phyloP scores from a whole-genome alignment of 176 grass and related monocot species.

The Canna indica region DNA sequence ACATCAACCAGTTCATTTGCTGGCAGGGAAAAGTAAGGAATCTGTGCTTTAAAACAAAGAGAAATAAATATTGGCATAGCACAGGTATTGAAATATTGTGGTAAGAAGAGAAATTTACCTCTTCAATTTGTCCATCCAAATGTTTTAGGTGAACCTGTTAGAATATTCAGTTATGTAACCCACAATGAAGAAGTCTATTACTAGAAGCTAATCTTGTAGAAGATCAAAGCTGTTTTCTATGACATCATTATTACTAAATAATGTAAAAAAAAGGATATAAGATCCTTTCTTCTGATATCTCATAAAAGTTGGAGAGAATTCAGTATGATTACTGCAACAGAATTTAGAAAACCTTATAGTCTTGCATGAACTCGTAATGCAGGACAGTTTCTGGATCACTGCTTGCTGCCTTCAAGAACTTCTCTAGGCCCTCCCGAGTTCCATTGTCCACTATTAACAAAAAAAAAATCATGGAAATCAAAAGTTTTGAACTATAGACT shows the following conservation, averaged over 20 bases:
- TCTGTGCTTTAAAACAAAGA: constrained; percentile 47
- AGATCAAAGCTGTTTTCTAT: background rate
- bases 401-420: constrained; percentile 86
- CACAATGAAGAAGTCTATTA: constrained; percentile 1
- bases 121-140: constrained; percentile 93
- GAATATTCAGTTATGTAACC: background rate
- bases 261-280: background rate
- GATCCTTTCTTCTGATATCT: background rate
- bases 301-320: background rate
- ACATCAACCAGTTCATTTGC: constrained; percentile 96
- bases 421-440: constrained; percentile 78
- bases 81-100: too few species aligned
- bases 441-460: constrained; percentile 76
- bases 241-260: background rate
- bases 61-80: background rate
- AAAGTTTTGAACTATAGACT: too few species aligned
- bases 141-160: constrained; percentile 94
- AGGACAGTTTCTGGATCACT: constrained; percentile 84
- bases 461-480: too few species aligned
- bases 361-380: constrained; percentile 99
- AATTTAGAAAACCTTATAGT: constrained; percentile 64
- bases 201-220: background rate
- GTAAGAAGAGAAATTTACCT: constrained; percentile 40
- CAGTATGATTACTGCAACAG: background rate
- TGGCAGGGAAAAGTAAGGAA: constrained; percentile 93